These are phyloP conservation scores for Entophlyctis helioformis DNA, from an alignment of 192 early-diverging fungal genomes.

Conservation along the genomic window DNA sequence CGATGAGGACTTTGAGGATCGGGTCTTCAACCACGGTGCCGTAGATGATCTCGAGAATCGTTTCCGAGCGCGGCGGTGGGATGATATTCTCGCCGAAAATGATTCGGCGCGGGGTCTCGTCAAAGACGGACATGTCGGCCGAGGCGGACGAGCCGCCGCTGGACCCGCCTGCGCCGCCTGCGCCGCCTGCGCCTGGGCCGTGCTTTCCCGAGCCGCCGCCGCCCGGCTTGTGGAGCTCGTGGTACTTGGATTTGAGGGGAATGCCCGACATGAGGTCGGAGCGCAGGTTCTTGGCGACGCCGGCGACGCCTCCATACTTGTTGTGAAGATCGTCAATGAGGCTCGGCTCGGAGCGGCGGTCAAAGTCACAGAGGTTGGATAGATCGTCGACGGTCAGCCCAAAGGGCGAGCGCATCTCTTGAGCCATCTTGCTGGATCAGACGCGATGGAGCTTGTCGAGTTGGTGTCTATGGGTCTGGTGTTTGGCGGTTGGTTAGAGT, in stretches of 20 bases:
- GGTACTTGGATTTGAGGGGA: constrained; percentile 4
- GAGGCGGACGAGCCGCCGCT: neutral
- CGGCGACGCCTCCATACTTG: constrained; percentile 38
- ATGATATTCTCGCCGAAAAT: constrained; percentile 38
- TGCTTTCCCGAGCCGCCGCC: neutral
- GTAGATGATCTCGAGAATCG: constrained; percentile 39
- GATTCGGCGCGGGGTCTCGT: constrained; percentile 17
- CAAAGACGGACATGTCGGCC: constrained; percentile 21
- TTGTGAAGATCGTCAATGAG: constrained; percentile 22
- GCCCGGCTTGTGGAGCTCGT: neutral
- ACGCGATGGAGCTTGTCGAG: no score
- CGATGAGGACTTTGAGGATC: constrained; percentile 43
- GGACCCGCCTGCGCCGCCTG: no score
- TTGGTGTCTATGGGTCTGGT: no score
- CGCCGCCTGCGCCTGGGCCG: constrained; percentile 1
- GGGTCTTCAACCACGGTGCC: constrained; percentile 45
- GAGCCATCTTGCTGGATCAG: no score
- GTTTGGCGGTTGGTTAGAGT: no score
- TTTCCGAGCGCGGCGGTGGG: constrained; percentile 39
- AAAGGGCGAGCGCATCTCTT: no score
- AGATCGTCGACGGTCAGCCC: constrained; percentile 31
- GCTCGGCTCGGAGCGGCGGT: constrained; percentile 20
- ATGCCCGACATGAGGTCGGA: constrained; percentile 32
- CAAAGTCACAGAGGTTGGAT: constrained; percentile 29
- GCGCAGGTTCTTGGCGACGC: constrained; percentile 25